These are phyloP conservation scores for Adenanthera pavonina DNA, from an alignment of 306 rosid genomes.

Conservation along the genomic window DNA sequence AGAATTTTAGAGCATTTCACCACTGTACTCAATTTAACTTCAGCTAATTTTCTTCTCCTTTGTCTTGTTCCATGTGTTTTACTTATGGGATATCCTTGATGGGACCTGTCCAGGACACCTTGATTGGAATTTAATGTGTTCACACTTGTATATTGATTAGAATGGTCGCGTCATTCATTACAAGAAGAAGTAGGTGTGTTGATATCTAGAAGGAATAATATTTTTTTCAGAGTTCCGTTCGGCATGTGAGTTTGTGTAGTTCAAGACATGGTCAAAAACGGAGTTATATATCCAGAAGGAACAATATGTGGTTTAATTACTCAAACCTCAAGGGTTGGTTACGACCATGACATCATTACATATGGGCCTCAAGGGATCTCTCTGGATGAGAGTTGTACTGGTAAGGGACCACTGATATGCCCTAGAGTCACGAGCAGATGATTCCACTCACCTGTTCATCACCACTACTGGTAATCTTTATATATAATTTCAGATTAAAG, in stretches of 20 bases:
- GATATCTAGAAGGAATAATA: not conserved
- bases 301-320: constrained; percentile 38
- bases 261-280: constrained; percentile 48
- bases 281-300: constrained; percentile 46
- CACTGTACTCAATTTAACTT: constrained; percentile 7
- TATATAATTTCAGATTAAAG: not conserved
- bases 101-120: not conserved
- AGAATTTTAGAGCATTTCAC: constrained; percentile 23
- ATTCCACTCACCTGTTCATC: not conserved
- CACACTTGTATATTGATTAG: not conserved
- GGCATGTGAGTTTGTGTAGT: constrained; percentile 9
- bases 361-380: constrained; percentile 49
- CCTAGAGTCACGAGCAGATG: constrained; percentile 47
- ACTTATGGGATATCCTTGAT: not conserved
- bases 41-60: not conserved
- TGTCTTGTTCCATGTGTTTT: not conserved
- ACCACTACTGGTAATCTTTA: not conserved
- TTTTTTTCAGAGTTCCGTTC: not conserved
- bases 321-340: constrained; percentile 56
- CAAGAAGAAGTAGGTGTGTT: not conserved
- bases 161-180: not conserved
- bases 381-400: constrained; percentile 34
- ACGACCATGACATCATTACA: constrained; percentile 68
- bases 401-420: constrained; percentile 48
- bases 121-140: not conserved